These are phyloP conservation scores for Colletotrichum cereale DNA, from an alignment of 2,329 filamentous ascomycete species.

Conservation along the genomic window DNA sequence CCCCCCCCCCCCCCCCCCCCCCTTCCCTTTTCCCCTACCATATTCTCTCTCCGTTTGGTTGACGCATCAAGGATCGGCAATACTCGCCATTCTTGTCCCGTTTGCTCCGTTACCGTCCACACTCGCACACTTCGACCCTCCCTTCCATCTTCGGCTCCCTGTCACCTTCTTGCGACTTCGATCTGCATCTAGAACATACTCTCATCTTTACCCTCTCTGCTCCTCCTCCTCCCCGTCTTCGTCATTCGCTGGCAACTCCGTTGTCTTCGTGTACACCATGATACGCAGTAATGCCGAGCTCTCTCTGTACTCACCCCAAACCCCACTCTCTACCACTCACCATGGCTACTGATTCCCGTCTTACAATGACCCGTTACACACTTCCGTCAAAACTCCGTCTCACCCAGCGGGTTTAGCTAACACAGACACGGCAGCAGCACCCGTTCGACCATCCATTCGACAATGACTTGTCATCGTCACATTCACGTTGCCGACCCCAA, in stretches of 20 bases:
- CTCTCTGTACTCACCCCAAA: not conserved
- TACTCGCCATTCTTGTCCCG: conserved; percentile 9
- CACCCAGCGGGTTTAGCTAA: conserved; percentile 6
- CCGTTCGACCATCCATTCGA: conserved; percentile 1
- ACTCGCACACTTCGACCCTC: conserved; percentile 6
- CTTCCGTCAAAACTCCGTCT: conserved; percentile 30
- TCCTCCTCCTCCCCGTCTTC: not conserved
- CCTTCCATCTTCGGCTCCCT: conserved; percentile 6
- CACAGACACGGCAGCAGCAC: not conserved
- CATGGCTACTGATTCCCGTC: conserved; percentile 6
- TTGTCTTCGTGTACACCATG: not conserved
- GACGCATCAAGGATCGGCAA: conserved; percentile 26
- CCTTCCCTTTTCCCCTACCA: not conserved
- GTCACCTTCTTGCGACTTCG: conserved; percentile 23
- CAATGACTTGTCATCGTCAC: conserved; percentile 21
- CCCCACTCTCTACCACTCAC: not conserved
- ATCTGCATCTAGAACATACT: conserved; percentile 33
- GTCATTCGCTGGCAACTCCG: conserved; percentile 24
- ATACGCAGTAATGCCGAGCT: not conserved
- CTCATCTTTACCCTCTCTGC: not conserved
- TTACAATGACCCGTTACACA: not conserved
- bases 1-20: not conserved
- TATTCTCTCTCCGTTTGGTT: conserved; percentile 15
- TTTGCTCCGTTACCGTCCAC: conserved; percentile 10
- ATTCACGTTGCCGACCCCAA: conserved; percentile 27